Evolutionary conservation across 2,329 filamentous ascomycete genomes (phyloP).

Genomic region (Cytospora chrysosperma): DNA sequence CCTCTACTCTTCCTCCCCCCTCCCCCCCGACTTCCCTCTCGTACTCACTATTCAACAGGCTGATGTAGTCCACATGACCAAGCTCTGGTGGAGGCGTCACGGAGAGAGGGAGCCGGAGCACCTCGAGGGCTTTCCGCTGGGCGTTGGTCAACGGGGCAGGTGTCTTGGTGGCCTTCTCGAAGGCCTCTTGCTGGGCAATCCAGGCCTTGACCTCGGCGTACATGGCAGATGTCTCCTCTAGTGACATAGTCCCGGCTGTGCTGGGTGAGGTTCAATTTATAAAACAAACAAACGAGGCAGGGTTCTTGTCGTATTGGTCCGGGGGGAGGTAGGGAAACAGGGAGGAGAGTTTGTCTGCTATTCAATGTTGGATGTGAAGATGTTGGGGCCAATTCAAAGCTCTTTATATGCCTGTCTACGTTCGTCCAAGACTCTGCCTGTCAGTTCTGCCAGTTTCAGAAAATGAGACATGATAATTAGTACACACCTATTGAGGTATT

Average conservation of each 20-base stretch:
- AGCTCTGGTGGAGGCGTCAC: constrained; percentile 29
- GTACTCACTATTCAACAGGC: constrained; percentile 38
- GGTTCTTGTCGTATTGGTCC: background rate
- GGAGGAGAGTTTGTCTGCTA: background rate
- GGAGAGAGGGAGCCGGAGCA: constrained; percentile 35
- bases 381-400: background rate
- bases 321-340: background rate
- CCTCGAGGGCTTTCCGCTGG: constrained; percentile 41
- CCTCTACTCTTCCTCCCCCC: background rate
- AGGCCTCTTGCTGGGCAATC: constrained; percentile 41
- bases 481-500: no score
- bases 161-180: constrained; percentile 32
- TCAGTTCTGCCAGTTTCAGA: background rate
- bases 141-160: constrained; percentile 39
- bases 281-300: background rate
- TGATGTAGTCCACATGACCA: constrained; percentile 39
- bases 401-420: background rate
- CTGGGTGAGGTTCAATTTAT: constrained; percentile 9
- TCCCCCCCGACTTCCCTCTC: background rate
- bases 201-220: constrained; percentile 40
- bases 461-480: background rate
- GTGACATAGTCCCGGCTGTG: constrained; percentile 20
- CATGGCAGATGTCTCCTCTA: constrained; percentile 25
- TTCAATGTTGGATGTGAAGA: background rate
- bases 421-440: background rate